Evolutionary conservation across 495 filamentous ascomycete genomes (phyloP), one percentile per base, ranked within the genome.

Genomic region (Xanthoparmelia taractica): DNA sequence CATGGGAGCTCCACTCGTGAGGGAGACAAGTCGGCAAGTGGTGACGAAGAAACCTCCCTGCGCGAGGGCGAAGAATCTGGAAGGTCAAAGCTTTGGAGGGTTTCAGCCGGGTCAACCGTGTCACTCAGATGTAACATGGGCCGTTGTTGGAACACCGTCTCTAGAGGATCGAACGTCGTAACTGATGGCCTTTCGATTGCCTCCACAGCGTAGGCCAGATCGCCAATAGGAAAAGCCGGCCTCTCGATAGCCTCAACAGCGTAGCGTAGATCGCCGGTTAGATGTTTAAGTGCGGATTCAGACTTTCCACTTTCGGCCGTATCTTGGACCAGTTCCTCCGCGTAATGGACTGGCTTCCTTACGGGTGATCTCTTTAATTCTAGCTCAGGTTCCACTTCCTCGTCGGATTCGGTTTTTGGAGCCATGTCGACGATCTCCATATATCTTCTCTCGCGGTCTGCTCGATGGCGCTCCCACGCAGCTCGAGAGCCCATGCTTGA

Each of bases 191-290:
- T 63, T 15, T 55, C 60, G 48, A 31, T 62, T 31, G 47, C 47
- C 54, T 55, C 50, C n/a, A 34, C 45, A 6, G 45, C 43, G 29
- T 61, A 61, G 25, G 43, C 5, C 25, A 61, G 4, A 25, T 37
- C 59, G 15, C 18, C 34, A 61, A 25, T 13, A 29, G 58, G 29
- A 34, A 33, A 40, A 47, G 27, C 17, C 17, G 29, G 33, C 52
- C 23, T 56, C 23, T 66, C 56, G 31, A 55, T 60, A 27, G 65
- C 65, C 63, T 66, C 65, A 43, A 66, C 50, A n/a, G 62, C 65
- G 56, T 61, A 64, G 18, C 38, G 58, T 33, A 57, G 48, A 37
- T 17, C 40, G 29, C 58, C 47, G 18, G 20, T 47, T 7, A 38
- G 29, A 57, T n/a, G 37, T 34, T 5, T 8, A 12, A n/a, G 47